These are phyloP conservation scores for Iberis amara DNA, from an alignment of 441 rosid species.

Conservation along the genomic window DNA sequence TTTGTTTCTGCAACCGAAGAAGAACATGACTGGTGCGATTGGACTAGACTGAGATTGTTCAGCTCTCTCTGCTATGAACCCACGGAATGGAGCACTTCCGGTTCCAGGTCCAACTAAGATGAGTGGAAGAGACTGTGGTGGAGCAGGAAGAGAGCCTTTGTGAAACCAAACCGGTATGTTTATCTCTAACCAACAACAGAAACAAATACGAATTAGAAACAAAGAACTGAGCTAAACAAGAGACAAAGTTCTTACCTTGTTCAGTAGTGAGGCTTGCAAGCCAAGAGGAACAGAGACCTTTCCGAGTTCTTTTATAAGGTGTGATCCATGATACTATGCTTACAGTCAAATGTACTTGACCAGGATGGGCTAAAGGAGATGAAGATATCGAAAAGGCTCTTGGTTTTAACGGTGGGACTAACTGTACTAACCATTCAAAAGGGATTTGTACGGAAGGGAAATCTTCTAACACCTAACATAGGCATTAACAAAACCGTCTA, in stretches of 20 bases:
- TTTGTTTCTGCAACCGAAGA: conserved; percentile 83
- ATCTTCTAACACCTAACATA: conserved; percentile 73
- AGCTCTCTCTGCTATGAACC: conserved; percentile 78
- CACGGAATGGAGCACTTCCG: conserved; percentile 92
- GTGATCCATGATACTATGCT: conserved; percentile 79
- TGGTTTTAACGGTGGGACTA: conserved; percentile 77
- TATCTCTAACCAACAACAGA: conserved; percentile 36
- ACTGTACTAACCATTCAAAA: conserved; percentile 89
- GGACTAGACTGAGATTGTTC: conserved; percentile 40
- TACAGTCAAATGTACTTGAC: conserved; percentile 83
- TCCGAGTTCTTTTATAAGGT: conserved; percentile 68
- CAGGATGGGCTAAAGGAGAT: conserved; percentile 71
- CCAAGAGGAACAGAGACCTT: conserved; percentile 90
- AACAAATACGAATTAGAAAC: conserved; percentile 10
- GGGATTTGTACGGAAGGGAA: conserved; percentile 92
- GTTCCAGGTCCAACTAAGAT: conserved; percentile 91
- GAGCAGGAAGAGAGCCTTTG: conserved; percentile 74
- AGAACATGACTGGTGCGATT: conserved; percentile 64
- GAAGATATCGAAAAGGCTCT: conserved; percentile 92
- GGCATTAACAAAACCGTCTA: conserved; percentile 25
- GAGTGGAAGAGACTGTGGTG: conserved; percentile 64
- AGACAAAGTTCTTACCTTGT: conserved; percentile 40
- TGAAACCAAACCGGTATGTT: conserved; percentile 70
- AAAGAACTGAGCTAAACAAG: conserved; percentile 13
- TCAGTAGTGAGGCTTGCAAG: conserved; percentile 70